Conservation (phyloP, 495 filamentous ascomycete species). For the Lepraria neglecta region DNA sequence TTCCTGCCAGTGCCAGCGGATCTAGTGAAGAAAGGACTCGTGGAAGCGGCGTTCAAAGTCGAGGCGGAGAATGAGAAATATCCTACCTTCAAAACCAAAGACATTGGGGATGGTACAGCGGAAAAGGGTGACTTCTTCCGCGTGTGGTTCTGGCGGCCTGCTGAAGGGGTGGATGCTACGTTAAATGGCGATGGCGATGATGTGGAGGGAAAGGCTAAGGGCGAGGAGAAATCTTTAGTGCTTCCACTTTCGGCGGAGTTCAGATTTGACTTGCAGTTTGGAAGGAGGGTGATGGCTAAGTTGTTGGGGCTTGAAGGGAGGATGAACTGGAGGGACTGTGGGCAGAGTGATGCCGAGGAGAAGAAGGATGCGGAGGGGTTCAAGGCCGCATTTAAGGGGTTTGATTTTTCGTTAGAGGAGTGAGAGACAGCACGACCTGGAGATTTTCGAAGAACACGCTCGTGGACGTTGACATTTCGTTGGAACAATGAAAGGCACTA, state of each 20-base stretch:
- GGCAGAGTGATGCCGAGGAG: conserved; percentile 71
- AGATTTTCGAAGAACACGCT: too few species aligned
- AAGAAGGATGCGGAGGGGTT: conserved; percentile 70
- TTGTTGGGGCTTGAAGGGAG: conserved; percentile 69
- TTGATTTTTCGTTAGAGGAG: conserved; percentile 64
- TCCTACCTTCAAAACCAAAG: conserved; percentile 43
- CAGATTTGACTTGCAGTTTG: conserved; percentile 59
- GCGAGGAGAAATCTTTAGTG: conserved; percentile 43
- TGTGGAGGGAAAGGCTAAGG: conserved; percentile 21
- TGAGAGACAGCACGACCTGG: neutral
- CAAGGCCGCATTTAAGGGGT: conserved; percentile 75
- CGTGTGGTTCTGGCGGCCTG: conserved; percentile 65
- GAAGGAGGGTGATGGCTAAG: conserved; percentile 79
- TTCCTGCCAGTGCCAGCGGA: conserved; percentile 70
- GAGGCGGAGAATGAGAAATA: conserved; percentile 72
- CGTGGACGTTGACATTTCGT: neutral
- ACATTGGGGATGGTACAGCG: conserved; percentile 39
- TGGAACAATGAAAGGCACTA: neutral
- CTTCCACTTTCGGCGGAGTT: conserved; percentile 48
- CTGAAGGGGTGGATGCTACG: conserved; percentile 25
- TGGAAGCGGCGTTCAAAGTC: conserved; percentile 77
- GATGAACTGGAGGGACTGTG: conserved; percentile 74
- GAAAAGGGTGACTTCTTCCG: conserved; percentile 73
- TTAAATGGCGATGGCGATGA: conserved; percentile 28
- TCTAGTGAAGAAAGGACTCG: conserved; percentile 58